These are phyloP conservation scores for Pichia thaimueangensis DNA, from an alignment of 805 yeast genomes.

Conservation along the genomic window DNA sequence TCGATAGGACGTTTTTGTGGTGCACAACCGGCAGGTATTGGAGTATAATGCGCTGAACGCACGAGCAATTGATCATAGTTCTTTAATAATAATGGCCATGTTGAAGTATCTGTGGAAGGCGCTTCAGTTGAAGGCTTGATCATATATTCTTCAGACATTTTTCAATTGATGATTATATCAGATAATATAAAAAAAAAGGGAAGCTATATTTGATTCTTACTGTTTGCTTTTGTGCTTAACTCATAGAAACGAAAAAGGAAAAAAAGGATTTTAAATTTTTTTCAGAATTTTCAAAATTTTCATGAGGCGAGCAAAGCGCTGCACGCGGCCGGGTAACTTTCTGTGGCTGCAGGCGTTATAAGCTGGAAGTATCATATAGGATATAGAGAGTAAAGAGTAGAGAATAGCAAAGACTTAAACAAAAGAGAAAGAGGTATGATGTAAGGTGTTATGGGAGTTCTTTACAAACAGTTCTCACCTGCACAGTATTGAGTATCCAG, in stretches of 20 bases:
- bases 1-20: slow-evolving; percentile 93
- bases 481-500: neutral
- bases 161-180: no score
- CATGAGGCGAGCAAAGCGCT: neutral
- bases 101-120: slow-evolving; percentile 79
- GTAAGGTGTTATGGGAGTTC: no score
- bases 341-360: no score
- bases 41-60: slow-evolving; percentile 95
- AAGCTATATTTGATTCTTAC: no score
- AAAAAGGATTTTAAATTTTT: neutral
- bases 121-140: slow-evolving; percentile 84
- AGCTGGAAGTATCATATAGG: no score
- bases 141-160: slow-evolving; percentile 41
- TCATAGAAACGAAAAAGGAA: no score
- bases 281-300: neutral
- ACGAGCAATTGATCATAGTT: slow-evolving; percentile 91
- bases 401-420: no score
- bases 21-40: slow-evolving; percentile 91
- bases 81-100: slow-evolving; percentile 93
- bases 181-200: neutral
- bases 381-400: no score
- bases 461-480: neutral
- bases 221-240: no score
- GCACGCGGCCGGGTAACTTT: neutral
- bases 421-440: no score